A percentile compares a stretch with the other conserved stretches of the same genome.
Conservation (phyloP, 768 basidiomycete genomes). For the Dictyophora rubrovolvata region DNA sequence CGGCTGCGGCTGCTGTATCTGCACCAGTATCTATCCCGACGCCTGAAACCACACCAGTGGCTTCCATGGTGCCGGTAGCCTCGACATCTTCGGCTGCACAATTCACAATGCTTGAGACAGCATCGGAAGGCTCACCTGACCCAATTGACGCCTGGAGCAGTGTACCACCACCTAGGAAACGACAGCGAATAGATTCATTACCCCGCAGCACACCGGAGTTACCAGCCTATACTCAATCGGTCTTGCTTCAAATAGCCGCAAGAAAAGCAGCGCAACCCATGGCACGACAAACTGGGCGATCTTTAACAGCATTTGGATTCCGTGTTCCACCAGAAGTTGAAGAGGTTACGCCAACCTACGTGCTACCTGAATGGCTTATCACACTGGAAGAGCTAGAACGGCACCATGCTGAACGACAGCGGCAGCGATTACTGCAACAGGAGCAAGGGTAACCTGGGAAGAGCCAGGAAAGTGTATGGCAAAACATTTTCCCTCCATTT, state of each 20-base stretch:
- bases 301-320: slow-evolving; percentile 49
- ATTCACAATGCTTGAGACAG: slow-evolving; percentile 22
- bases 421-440: not conserved
- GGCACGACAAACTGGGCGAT: slow-evolving; percentile 40
- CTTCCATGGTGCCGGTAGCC: not conserved
- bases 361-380: slow-evolving; percentile 44
- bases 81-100: slow-evolving; percentile 5
- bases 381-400: not conserved
- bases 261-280: slow-evolving; percentile 35
- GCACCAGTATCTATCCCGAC: slow-evolving; percentile 2
- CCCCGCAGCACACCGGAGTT: slow-evolving; percentile 17
- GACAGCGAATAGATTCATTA: slow-evolving; percentile 14
- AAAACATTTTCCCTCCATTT: not conserved
- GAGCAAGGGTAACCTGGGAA: not conserved
- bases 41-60: slow-evolving; percentile 1
- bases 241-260: slow-evolving; percentile 29
- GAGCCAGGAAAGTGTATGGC: too few species aligned
- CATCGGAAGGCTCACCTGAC: slow-evolving; percentile 21
- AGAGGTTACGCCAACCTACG: slow-evolving; percentile 39
- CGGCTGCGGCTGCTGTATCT: not conserved
- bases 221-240: slow-evolving; percentile 15
- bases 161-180: slow-evolving; percentile 20
- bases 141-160: slow-evolving; percentile 12
- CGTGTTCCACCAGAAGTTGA: slow-evolving; percentile 42
- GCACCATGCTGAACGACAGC: not conserved